These are phyloP conservation scores for Yamadazyma endophytica DNA, from an alignment of 805 yeast species.

Conservation along the genomic window DNA sequence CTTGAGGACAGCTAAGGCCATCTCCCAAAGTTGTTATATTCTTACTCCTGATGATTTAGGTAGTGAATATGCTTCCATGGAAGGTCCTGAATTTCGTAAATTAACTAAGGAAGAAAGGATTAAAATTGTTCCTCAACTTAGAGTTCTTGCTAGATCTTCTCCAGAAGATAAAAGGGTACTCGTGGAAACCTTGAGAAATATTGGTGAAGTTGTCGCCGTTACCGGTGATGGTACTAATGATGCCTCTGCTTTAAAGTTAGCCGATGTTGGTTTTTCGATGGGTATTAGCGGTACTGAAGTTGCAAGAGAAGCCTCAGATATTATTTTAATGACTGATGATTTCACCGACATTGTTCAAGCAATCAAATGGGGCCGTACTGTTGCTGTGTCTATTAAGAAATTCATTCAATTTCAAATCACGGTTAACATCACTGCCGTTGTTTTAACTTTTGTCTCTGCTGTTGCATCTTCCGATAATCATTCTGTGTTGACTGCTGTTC, in stretches of 20 bases:
- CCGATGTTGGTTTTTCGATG: conserved; percentile 98
- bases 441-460: conserved; percentile 89
- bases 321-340: conserved; percentile 90
- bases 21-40: conserved; percentile 83
- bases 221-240: conserved; percentile 99
- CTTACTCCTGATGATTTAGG: conserved; percentile 47
- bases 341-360: conserved; percentile 94
- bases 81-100: conserved; percentile 85
- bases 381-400: conserved; percentile 88
- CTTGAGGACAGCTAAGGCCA: conserved; percentile 84
- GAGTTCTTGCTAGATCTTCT: conserved; percentile 88
- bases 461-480: conserved; percentile 74
- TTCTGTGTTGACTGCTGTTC: conserved; percentile 95
- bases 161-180: conserved; percentile 92
- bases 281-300: conserved; percentile 98
- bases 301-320: conserved; percentile 95
- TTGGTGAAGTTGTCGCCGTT: conserved; percentile 95
- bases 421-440: conserved; percentile 95
- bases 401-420: conserved; percentile 96
- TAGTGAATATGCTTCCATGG: conserved; percentile 68
- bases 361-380: conserved; percentile 98
- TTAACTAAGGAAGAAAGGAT: conserved; percentile 54
- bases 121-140: conserved; percentile 63
- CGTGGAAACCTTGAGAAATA: conserved; percentile 71
- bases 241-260: conserved; percentile 94